Percentiles rank a stretch among this genome's conserved stretches.
Conservation (phyloP, 176 grass and related monocot genomes). For the Eleusine coracana region DNA sequence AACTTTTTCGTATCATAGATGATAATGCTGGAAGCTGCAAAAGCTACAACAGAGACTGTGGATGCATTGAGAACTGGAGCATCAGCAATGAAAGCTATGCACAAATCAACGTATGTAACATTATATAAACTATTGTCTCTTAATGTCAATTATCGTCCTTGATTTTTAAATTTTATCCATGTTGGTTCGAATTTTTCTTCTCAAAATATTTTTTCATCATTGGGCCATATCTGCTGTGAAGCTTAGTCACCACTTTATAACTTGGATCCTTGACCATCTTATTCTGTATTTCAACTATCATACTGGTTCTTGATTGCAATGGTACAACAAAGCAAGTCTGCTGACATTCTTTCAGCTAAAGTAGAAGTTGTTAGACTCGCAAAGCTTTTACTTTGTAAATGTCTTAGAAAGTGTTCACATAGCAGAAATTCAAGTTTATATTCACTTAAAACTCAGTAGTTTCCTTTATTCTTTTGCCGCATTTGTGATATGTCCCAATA, state of each 20-base stretch:
- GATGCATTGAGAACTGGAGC: slow-evolving; percentile 96
- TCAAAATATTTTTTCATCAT: not conserved
- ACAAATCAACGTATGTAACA: slow-evolving; percentile 78
- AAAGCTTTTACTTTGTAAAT: not conserved
- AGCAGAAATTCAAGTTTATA: slow-evolving; percentile 8
- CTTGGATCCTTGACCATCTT: not conserved
- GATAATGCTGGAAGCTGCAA: slow-evolving; percentile 97
- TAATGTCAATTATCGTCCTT: not conserved
- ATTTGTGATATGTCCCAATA: not conserved
- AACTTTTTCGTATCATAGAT: slow-evolving; percentile 61
- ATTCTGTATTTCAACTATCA: slow-evolving; percentile 4
- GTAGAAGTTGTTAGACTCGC: not conserved
- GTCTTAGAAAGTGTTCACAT: slow-evolving; percentile 3
- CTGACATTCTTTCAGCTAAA: slow-evolving; percentile 22
- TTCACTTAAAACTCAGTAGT: not conserved
- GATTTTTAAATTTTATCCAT: not conserved
- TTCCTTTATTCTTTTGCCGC: not conserved
- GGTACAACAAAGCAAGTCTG: slow-evolving; percentile 11
- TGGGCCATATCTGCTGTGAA: not conserved
- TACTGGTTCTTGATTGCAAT: not conserved
- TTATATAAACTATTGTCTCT: slow-evolving; percentile 13
- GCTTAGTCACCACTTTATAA: not conserved
- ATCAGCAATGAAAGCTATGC: slow-evolving; percentile 91
- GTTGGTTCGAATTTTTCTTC: not conserved
- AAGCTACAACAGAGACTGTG: slow-evolving; percentile 97